A percentile compares a stretch with the other conserved stretches of the same genome.
Evolutionary conservation across 2,329 filamentous ascomycete genomes (phyloP).

Genomic region (Fusarium sp.): DNA sequence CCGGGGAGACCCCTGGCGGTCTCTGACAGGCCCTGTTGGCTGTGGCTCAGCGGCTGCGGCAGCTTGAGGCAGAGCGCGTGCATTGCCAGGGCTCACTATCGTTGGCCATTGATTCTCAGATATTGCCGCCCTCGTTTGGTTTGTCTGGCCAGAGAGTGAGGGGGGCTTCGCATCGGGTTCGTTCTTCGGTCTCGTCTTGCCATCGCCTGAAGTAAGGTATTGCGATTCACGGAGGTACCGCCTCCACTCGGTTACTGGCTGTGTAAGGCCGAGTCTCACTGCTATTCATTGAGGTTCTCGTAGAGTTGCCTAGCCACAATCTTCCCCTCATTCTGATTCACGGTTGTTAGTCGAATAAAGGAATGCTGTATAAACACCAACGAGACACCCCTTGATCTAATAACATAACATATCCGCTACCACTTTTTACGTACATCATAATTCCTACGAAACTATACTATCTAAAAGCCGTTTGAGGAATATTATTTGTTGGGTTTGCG

Average conservation of each 20-base stretch:
- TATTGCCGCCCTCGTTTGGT: constrained; percentile 34
- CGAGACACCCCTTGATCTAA: not conserved
- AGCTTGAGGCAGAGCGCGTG: constrained; percentile 37
- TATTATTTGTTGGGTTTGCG: constrained; percentile 27
- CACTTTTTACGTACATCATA: not conserved
- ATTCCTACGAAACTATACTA: constrained; percentile 1
- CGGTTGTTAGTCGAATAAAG: not conserved
- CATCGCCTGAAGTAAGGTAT: constrained; percentile 5
- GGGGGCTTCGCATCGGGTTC: constrained; percentile 25
- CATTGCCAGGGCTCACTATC: constrained; percentile 16
- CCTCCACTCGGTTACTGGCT: constrained; percentile 15
- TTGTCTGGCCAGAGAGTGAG: not conserved
- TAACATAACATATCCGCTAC: not conserved
- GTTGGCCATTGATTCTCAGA: constrained; percentile 27
- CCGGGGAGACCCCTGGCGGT: constrained; percentile 20
- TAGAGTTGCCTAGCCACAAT: constrained; percentile 23
- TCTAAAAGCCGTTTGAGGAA: constrained; percentile 15
- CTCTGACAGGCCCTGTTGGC: constrained; percentile 16
- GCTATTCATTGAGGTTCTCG: constrained; percentile 15
- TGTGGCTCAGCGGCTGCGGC: constrained; percentile 41
- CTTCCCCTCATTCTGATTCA: constrained; percentile 6
- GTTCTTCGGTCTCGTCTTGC: constrained; percentile 35
- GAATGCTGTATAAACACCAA: constrained; percentile 38
- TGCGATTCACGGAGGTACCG: constrained; percentile 19
- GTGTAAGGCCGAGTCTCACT: constrained; percentile 12